These are phyloP conservation scores for Mariannaea sp. DNA, from an alignment of 2,329 filamentous ascomycete genomes.

Conservation along the genomic window DNA sequence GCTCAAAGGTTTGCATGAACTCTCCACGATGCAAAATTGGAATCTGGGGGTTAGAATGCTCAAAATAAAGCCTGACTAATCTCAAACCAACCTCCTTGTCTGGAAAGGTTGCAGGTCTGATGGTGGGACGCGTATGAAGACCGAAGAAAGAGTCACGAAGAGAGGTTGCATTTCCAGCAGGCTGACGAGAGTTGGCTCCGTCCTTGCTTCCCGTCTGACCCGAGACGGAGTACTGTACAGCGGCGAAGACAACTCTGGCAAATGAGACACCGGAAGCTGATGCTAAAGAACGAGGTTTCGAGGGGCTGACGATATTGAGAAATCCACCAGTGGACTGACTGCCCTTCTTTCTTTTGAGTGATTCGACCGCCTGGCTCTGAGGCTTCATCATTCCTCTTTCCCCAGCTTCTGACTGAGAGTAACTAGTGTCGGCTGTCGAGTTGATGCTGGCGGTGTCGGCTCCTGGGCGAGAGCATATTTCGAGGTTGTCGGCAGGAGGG, in stretches of 20 bases:
- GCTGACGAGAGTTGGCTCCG: constrained; percentile 31
- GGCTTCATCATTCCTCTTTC: constrained; percentile 34
- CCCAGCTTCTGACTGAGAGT: constrained; percentile 42
- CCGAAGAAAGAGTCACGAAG: constrained; percentile 98
- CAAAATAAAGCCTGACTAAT: constrained; percentile 85
- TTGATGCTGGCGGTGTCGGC: constrained; percentile 43
- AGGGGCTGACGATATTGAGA: constrained; percentile 76
- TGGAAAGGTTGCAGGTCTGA: constrained; percentile 84
- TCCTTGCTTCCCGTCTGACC: constrained; percentile 58
- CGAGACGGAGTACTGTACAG: constrained; percentile 75
- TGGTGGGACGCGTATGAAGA: constrained; percentile 87
- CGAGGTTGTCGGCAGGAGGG: constrained; percentile 72
- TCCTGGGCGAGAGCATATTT: constrained; percentile 60
- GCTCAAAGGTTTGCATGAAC: constrained; percentile 87
- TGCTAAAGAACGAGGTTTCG: constrained; percentile 80
- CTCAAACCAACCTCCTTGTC: constrained; percentile 72
- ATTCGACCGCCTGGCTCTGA: constrained; percentile 40
- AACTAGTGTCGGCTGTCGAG: constrained; percentile 41
- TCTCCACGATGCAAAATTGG: constrained; percentile 88
- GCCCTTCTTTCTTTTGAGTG: constrained; percentile 44
- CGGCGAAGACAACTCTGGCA: constrained; percentile 90
- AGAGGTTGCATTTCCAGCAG: constrained; percentile 63
- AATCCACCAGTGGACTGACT: constrained; percentile 50
- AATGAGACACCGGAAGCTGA: constrained; percentile 93
- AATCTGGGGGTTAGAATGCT: constrained; percentile 95